Percentiles rank a stretch among this genome's conserved stretches.
Evolutionary conservation across 1,284 basidiomycete species (phyloP).

Genomic region (Phlebopus sp.): DNA sequence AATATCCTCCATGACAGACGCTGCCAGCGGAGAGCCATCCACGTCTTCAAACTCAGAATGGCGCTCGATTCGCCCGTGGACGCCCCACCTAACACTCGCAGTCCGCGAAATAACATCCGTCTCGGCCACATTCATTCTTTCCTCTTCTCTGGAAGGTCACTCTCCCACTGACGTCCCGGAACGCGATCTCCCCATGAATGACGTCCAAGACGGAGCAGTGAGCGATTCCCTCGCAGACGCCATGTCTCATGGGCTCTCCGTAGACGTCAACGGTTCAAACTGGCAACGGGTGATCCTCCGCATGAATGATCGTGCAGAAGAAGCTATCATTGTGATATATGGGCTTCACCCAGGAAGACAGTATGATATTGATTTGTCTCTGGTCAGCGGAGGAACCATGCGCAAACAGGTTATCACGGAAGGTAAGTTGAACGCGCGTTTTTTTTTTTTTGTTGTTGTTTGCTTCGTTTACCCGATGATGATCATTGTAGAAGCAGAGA

Average conservation of each 20-base stretch:
- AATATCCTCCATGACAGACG: constrained; percentile 18
- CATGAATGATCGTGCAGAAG: constrained; percentile 71
- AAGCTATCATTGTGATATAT: constrained; percentile 78
- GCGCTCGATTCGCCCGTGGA: constrained; percentile 75
- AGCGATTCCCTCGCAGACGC: constrained; percentile 62
- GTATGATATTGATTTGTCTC: constrained; percentile 74
- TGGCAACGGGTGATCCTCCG: constrained; percentile 77
- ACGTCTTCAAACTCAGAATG: constrained; percentile 39
- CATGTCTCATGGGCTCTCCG: constrained; percentile 67
- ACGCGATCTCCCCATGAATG: constrained; percentile 23
- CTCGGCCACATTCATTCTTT: constrained; percentile 72
- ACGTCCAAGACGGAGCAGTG: constrained; percentile 31
- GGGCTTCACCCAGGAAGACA: constrained; percentile 76
- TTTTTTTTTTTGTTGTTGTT: constrained; percentile 7
- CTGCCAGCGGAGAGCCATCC: constrained; percentile 9
- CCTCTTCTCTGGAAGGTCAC: constrained; percentile 42
- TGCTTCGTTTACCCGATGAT: constrained; percentile 12
- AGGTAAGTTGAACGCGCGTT: constrained; percentile 37
- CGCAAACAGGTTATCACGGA: constrained; percentile 62
- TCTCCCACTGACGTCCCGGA: constrained; percentile 16
- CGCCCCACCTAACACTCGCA: constrained; percentile 60
- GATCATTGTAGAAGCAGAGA: constrained; percentile 25
- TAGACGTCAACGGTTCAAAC: constrained; percentile 70
- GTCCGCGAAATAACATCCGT: constrained; percentile 80
- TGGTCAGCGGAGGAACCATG: constrained; percentile 61